Conservation (phyloP, 1,139 yeast species). For the Saccharomycopsis crataegensis region DNA sequence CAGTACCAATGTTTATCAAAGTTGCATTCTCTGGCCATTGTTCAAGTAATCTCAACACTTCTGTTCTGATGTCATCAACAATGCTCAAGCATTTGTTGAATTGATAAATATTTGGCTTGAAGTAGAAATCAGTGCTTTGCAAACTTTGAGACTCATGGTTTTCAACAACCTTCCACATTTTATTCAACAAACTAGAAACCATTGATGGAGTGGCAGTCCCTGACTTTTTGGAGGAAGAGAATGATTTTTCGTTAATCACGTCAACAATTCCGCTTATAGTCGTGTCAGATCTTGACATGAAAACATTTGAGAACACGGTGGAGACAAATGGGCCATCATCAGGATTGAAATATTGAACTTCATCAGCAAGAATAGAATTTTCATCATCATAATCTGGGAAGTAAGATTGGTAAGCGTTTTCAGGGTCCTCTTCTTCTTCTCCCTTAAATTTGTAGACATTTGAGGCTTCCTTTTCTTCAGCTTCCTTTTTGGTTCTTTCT, state of each 20-base stretch:
- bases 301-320: conserved; percentile 22
- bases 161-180: background rate
- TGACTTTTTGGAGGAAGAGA: background rate
- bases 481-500: conserved; percentile 53
- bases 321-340: conserved; percentile 21
- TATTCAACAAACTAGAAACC: conserved; percentile 7
- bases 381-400: conserved; percentile 85
- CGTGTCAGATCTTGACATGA: background rate
- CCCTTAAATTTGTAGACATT: conserved; percentile 57
- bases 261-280: conserved; percentile 5
- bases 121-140: conserved; percentile 14
- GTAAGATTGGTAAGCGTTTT: conserved; percentile 61
- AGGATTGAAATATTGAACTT: background rate
- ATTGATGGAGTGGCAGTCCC: conserved; percentile 7
- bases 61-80: conserved; percentile 40
- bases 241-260: background rate
- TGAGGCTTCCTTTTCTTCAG: conserved; percentile 50
- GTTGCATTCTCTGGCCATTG: conserved; percentile 98
- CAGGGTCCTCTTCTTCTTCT: conserved; percentile 50
- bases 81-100: conserved; percentile 41
- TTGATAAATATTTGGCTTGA: conserved; percentile 15
- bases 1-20: conserved; percentile 55
- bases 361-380: conserved; percentile 16
- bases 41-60: conserved; percentile 42
- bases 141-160: conserved; percentile 4